A percentile compares a stretch with the other conserved stretches of the same genome.
Evolutionary conservation across 495 filamentous ascomycete species (phyloP).

Genomic region (Rhypophila decipiens): DNA sequence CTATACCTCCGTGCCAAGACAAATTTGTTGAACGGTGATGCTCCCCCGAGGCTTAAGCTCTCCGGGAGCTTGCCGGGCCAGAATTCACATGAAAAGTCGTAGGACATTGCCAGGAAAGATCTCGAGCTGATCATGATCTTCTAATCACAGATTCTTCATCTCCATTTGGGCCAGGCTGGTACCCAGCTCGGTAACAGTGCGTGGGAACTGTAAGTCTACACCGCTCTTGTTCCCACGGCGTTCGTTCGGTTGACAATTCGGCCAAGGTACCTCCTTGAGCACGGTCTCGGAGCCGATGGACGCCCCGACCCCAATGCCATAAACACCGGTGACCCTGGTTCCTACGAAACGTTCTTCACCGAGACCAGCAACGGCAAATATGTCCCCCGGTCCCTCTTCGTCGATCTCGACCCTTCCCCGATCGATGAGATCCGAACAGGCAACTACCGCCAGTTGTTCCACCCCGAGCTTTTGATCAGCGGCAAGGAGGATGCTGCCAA

Average conservation of each 20-base stretch:
- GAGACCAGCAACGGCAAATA: constrained; percentile 84
- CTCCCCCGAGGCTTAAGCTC: too few relatives aligned
- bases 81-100: too few relatives aligned
- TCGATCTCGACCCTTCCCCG: constrained; percentile 83
- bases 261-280: constrained; percentile 79
- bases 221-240: constrained; percentile 24
- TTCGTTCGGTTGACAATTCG: constrained; percentile 8
- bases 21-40: too few relatives aligned
- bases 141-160: constrained; percentile 63
- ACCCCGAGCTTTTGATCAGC: constrained; percentile 80
- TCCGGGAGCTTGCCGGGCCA: too few relatives aligned
- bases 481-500: constrained; percentile 94
- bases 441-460: constrained; percentile 77
- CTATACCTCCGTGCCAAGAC: background rate
- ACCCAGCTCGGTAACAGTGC: constrained; percentile 89
- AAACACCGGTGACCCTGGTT: constrained; percentile 58
- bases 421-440: constrained; percentile 90
- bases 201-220: constrained; percentile 81
- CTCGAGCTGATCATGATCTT: too few relatives aligned
- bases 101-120: too few relatives aligned
- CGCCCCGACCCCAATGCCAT: constrained; percentile 57
- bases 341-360: constrained; percentile 87
- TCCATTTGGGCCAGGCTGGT: constrained; percentile 92
- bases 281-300: constrained; percentile 76
- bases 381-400: constrained; percentile 83